These are phyloP conservation scores for Aspergillus sp. DNA, from an alignment of 2,329 filamentous ascomycete species.

Conservation along the genomic window DNA sequence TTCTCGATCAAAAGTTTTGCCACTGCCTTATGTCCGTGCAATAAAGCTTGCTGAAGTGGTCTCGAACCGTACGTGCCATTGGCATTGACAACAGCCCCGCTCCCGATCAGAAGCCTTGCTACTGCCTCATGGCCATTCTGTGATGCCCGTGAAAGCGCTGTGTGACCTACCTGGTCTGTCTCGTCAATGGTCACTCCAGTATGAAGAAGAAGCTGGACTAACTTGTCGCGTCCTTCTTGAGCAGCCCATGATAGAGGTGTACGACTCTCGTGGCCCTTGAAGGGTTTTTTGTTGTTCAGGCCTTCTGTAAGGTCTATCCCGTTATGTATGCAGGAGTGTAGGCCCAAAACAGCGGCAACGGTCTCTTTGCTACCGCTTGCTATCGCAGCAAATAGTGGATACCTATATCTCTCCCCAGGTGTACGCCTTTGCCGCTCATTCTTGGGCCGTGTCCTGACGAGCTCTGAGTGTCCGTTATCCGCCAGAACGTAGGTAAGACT, in stretches of 20 bases:
- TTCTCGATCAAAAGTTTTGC: background rate
- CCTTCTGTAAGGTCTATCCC: background rate
- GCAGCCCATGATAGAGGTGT: background rate
- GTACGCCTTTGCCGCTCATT: constrained; percentile 6
- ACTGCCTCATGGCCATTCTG: background rate
- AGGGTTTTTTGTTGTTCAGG: background rate
- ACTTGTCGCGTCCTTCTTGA: background rate
- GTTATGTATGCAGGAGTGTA: background rate
- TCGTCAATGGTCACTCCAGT: background rate
- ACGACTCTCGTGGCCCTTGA: background rate
- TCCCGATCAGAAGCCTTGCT: background rate
- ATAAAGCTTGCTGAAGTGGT: background rate
- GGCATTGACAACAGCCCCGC: background rate
- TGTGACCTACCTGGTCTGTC: background rate
- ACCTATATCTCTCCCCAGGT: constrained; percentile 10
- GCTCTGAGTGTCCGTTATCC: constrained; percentile 7
- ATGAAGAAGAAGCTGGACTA: background rate
- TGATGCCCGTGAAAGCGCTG: background rate
- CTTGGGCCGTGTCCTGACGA: constrained; percentile 8
- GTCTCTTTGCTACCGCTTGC: constrained; percentile 7
- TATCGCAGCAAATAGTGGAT: constrained; percentile 20
- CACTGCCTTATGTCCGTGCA: background rate
- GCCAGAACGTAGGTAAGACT: constrained; percentile 16
- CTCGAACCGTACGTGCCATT: background rate
- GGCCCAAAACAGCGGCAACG: constrained; percentile 9